Conservation (phyloP, 208 protist species). For the Leishmania tarentolae region DNA sequence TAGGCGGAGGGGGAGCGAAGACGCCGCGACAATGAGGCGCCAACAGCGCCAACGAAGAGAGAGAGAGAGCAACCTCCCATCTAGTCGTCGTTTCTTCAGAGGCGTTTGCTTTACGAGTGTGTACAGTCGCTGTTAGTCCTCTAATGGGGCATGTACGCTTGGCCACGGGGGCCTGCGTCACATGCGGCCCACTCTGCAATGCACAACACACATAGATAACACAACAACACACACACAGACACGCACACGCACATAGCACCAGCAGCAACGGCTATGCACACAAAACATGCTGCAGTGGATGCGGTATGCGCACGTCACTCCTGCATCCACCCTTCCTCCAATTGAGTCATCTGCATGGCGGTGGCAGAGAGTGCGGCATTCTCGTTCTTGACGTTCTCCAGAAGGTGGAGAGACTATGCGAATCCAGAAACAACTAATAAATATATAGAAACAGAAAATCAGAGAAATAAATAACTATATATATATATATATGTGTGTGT, state of each 20-base stretch:
- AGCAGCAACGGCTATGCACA: neutral
- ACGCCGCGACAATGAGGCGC: neutral
- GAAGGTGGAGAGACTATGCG: no score
- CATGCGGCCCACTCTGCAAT: neutral
- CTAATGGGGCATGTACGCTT: neutral
- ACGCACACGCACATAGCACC: neutral
- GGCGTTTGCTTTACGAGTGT: neutral
- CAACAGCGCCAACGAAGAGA: neutral
- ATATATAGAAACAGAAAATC: no score
- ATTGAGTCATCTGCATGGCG: no score
- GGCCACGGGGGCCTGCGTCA: neutral
- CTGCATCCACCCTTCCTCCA: no score
- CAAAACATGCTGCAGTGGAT: neutral
- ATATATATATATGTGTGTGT: no score
- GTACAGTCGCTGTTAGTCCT: neutral
- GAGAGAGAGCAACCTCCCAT: neutral
- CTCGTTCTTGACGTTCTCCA: no score
- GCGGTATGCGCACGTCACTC: no score
- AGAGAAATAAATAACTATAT: no score
- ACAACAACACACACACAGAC: conserved; percentile 2
- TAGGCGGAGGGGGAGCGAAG: neutral
- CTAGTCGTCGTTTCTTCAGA: neutral
- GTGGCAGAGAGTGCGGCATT: no score
- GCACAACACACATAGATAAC: no score
- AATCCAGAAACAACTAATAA: no score